Evolutionary conservation across 306 rosid genomes (phyloP).

Genomic region (Cucurbita maxima): DNA sequence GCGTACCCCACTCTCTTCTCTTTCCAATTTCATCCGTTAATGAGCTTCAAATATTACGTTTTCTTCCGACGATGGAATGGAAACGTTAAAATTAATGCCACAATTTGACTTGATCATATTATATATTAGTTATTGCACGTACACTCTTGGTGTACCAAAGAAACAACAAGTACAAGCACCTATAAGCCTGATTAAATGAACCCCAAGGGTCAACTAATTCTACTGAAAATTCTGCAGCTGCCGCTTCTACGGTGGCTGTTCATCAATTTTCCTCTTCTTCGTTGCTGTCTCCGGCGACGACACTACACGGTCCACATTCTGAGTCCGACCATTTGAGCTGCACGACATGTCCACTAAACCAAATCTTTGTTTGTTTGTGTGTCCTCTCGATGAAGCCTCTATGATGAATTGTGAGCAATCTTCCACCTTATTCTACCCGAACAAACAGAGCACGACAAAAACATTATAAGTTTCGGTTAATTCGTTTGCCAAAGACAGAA

Average conservation of each 20-base stretch:
- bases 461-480: not conserved
- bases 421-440: constrained; percentile 41
- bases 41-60: not conserved
- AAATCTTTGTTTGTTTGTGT: constrained; percentile 39
- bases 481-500: not conserved
- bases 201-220: constrained; percentile 18
- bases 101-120: constrained; percentile 17
- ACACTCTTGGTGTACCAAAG: constrained; percentile 8
- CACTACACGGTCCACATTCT: constrained; percentile 22
- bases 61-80: not conserved
- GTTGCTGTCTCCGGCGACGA: constrained; percentile 55
- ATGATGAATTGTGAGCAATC: constrained; percentile 39
- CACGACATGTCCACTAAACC: constrained; percentile 44
- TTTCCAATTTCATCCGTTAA: not conserved
- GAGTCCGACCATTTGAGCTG: constrained; percentile 37
- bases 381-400: constrained; percentile 19
- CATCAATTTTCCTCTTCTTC: constrained; percentile 43
- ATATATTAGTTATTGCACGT: constrained; percentile 23
- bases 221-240: constrained; percentile 18
- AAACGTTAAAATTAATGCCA: not conserved
- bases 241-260: constrained; percentile 1
- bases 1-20: not conserved
- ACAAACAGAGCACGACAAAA: not conserved
- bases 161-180: not conserved
- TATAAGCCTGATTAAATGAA: not conserved